A percentile compares a stretch with the other conserved stretches of the same genome.
These are phyloP conservation scores for Candida freyschussii DNA, from an alignment of 1,139 yeast species.

Conservation along the genomic window DNA sequence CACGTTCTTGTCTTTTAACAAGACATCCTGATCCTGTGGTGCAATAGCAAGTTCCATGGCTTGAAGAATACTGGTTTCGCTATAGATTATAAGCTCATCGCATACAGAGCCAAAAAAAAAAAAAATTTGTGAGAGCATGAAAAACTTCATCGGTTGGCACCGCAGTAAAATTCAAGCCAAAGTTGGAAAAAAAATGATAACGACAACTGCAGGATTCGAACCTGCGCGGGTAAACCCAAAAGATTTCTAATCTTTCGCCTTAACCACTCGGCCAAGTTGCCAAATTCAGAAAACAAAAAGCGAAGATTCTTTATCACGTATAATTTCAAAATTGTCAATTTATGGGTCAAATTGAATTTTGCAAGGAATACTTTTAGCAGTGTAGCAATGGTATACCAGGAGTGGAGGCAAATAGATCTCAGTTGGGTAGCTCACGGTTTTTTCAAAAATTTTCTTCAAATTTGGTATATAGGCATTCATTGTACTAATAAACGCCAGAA, in stretches of 20 bases:
- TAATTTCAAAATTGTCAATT: too few relatives aligned
- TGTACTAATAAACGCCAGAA: too few relatives aligned
- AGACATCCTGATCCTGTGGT: constrained; percentile 66
- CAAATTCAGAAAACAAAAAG: too few relatives aligned
- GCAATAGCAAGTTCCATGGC: constrained; percentile 61
- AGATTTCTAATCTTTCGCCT: constrained; percentile 52
- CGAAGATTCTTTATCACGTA: too few relatives aligned
- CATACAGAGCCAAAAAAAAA: constrained; percentile 3
- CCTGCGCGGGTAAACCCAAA: constrained; percentile 47
- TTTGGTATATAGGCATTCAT: too few relatives aligned
- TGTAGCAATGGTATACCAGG: too few relatives aligned
- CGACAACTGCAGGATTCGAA: constrained; percentile 46
- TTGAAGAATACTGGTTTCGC: too few relatives aligned
- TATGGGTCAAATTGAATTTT: too few relatives aligned
- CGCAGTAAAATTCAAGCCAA: constrained; percentile 1
- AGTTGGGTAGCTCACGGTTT: too few relatives aligned
- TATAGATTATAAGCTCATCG: constrained; percentile 9
- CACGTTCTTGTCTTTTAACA: constrained; percentile 70
- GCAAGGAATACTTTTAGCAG: too few relatives aligned
- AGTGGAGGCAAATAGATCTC: too few relatives aligned
- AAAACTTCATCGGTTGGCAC: constrained; percentile 7
- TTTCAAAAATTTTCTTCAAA: too few relatives aligned
- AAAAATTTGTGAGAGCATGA: constrained; percentile 9
- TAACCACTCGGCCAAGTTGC: constrained; percentile 52
- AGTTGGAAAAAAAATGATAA: constrained; percentile 15